phyloP scores from a whole-genome alignment of 352 stramenopile species.

The Blastocystis sp. region DNA sequence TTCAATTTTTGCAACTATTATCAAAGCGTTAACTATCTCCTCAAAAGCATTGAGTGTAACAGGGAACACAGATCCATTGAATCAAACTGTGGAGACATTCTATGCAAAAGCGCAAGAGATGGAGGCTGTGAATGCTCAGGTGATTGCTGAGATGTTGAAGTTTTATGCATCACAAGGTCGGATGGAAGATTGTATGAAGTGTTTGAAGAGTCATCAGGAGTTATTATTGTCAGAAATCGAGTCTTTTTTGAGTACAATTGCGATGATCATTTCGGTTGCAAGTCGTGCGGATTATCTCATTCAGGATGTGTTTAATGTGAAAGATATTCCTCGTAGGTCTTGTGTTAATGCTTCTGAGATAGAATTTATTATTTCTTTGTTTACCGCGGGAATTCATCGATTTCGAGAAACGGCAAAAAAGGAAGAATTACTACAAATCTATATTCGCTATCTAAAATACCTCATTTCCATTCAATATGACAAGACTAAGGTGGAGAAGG shows the following conservation, averaged over 20 bases:
- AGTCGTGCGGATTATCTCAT: neutral
- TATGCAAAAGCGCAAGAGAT: neutral
- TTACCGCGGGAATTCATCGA: neutral
- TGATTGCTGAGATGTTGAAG: neutral
- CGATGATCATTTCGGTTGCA: neutral
- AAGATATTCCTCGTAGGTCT: neutral
- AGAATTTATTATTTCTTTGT: neutral
- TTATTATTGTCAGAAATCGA: neutral
- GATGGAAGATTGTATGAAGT: constrained; percentile 5
- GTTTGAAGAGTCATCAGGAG: neutral
- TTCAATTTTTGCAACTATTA: neutral
- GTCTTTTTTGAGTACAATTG: neutral
- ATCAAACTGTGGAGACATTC: neutral
- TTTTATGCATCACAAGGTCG: constrained; percentile 5
- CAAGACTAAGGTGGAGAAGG: neutral
- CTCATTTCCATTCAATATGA: neutral
- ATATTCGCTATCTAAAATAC: constrained; percentile 36
- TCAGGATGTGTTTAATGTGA: neutral
- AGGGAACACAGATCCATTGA: neutral
- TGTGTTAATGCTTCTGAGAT: neutral
- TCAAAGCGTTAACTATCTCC: neutral
- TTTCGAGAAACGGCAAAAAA: neutral
- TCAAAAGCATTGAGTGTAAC: neutral
- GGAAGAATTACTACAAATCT: neutral
- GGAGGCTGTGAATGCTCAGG: neutral